phyloP scores from a whole-genome alignment of 1,284 basidiomycete genomes.

The Farysia itapuensis region DNA sequence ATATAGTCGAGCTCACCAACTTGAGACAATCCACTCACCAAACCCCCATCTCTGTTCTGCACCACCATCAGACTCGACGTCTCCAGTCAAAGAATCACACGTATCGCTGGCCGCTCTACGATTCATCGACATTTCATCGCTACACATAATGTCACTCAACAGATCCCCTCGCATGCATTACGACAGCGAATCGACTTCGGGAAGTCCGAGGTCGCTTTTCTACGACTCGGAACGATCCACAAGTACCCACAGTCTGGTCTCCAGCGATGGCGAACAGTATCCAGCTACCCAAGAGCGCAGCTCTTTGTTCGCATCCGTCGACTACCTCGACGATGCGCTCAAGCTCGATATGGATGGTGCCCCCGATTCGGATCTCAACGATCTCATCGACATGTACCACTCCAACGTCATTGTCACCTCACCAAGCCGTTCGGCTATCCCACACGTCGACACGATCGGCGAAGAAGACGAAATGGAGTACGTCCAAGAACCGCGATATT shows the following conservation, averaged over 20 bases:
- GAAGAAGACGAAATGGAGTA: conserved; percentile 27
- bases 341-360: conserved; percentile 12
- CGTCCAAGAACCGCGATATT: conserved; percentile 26
- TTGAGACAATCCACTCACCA: no score
- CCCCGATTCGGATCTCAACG: conserved; percentile 7
- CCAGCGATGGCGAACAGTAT: conserved; percentile 13
- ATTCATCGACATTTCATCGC: no score
- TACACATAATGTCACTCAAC: conserved; percentile 14
- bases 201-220: conserved; percentile 22
- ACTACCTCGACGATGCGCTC: conserved; percentile 25
- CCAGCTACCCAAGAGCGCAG: conserved; percentile 6
- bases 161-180: conserved; percentile 20
- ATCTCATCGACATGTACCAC: conserved; percentile 24
- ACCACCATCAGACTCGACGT: no score
- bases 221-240: conserved; percentile 12
- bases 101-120: no score
- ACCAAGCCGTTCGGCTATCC: neutral
- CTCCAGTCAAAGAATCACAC: no score
- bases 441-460: conserved; percentile 22
- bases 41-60: no score
- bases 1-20: no score
- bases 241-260: conserved; percentile 14
- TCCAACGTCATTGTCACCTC: conserved; percentile 7
- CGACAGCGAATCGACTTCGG: conserved; percentile 18
- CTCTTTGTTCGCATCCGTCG: conserved; percentile 13